Conservation (phyloP, 768 basidiomycete genomes). For the Sporobolomyces phaffii region DNA sequence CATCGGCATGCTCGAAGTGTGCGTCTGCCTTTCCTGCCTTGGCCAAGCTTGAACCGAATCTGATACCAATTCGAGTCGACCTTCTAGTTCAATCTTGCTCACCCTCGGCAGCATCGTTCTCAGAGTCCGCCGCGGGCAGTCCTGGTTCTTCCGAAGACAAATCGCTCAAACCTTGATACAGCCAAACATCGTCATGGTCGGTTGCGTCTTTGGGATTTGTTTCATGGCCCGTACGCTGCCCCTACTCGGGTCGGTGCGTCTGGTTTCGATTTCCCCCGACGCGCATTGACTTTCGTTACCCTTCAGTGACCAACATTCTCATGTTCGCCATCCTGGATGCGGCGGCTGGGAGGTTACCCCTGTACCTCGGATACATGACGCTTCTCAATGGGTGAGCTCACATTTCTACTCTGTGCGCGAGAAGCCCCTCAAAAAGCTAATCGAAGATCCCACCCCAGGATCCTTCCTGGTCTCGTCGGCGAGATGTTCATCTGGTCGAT, state of each 20-base stretch:
- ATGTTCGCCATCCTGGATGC: background rate
- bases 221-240: background rate
- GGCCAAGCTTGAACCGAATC: no score
- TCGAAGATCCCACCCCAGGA: no score
- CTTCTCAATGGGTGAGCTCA: background rate
- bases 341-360: background rate
- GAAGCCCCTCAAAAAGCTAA: no score
- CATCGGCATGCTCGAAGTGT: background rate
- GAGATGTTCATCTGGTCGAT: no score
- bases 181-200: background rate
- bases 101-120: background rate
- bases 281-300: no score
- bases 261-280: no score
- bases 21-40: background rate
- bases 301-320: background rate
- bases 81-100: background rate
- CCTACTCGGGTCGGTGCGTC: background rate
- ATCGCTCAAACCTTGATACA: background rate
- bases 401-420: no score
- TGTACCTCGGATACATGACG: background rate
- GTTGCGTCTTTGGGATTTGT: background rate
- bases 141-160: background rate
- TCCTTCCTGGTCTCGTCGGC: no score
- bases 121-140: background rate
- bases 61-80: no score